Evolutionary conservation across 2,329 filamentous ascomycete genomes (phyloP).

Genomic region (Aspergillus pseudotamarii): DNA sequence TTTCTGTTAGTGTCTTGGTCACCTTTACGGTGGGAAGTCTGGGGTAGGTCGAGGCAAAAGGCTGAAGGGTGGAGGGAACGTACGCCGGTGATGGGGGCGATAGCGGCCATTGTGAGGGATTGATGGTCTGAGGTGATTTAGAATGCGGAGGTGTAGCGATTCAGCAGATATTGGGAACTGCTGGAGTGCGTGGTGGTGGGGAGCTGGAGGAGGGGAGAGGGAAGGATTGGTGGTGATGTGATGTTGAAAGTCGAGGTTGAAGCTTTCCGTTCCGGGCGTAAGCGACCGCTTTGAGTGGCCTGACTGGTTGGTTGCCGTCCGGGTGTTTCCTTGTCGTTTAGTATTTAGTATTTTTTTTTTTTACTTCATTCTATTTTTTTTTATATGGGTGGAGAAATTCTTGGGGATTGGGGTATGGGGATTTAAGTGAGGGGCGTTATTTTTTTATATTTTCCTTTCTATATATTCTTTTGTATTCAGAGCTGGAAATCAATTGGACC

Average conservation of each 20-base stretch:
- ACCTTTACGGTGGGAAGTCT: not conserved
- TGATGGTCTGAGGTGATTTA: slow-evolving; percentile 19
- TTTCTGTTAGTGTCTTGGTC: not conserved
- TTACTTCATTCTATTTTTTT: too few species aligned
- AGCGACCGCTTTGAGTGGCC: slow-evolving; percentile 37
- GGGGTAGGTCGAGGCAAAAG: not conserved
- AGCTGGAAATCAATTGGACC: not conserved
- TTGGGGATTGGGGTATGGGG: not conserved
- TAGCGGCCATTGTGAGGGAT: slow-evolving; percentile 43
- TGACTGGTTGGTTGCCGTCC: slow-evolving; percentile 30
- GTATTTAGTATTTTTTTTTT: too few species aligned
- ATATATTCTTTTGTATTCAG: not conserved
- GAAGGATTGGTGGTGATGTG: slow-evolving; percentile 30
- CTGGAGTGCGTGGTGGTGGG: slow-evolving; percentile 25
- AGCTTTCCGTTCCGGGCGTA: slow-evolving; percentile 42
- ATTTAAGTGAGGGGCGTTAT: too few species aligned
- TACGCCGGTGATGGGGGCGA: slow-evolving; percentile 53
- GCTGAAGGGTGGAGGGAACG: slow-evolving; percentile 24
- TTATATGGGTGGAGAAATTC: not conserved
- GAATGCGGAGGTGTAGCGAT: slow-evolving; percentile 6
- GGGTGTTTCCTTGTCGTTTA: not conserved
- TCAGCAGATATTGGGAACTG: slow-evolving; percentile 27
- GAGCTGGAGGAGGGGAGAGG: slow-evolving; percentile 25
- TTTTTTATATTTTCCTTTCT: too few species aligned
- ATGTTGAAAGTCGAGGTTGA: slow-evolving; percentile 31